Percentiles rank a stretch among this genome's conserved stretches.
Conservation (phyloP, 805 yeast species). For the Candida bentonensis region DNA sequence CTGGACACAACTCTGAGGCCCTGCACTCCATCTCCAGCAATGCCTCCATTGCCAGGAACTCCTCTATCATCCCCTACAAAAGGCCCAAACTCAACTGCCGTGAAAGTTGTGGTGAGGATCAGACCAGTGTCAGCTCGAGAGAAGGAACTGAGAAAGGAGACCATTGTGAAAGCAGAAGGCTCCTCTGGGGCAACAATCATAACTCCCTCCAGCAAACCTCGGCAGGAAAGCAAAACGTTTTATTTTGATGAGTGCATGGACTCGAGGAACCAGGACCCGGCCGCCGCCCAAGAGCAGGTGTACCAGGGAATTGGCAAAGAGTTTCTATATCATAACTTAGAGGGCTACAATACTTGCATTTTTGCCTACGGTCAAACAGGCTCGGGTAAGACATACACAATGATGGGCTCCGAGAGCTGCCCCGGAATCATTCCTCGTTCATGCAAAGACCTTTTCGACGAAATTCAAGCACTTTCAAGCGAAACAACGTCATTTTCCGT, state of each 20-base stretch:
- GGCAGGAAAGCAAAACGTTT: conserved; percentile 26
- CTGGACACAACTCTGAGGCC: too few relatives aligned
- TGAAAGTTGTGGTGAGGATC: conserved; percentile 5
- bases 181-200: conserved; percentile 8
- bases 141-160: conserved; percentile 2
- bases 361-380: conserved; percentile 79
- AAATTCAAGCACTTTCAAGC: conserved; percentile 24
- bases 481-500: conserved; percentile 27
- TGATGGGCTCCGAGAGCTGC: conserved; percentile 43
- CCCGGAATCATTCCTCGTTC: conserved; percentile 58
- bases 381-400: conserved; percentile 72
- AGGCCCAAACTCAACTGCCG: background rate
- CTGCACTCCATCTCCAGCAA: too few relatives aligned
- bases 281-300: conserved; percentile 35
- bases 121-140: conserved; percentile 4
- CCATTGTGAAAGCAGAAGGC: background rate
- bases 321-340: conserved; percentile 45
- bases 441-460: conserved; percentile 38
- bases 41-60: too few relatives aligned
- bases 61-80: background rate
- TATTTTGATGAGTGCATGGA: conserved; percentile 39
- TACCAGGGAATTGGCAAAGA: conserved; percentile 45
- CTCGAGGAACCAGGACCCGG: conserved; percentile 18
- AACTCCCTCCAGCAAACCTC: conserved; percentile 7
- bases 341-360: conserved; percentile 61